Conservation (phyloP, 1,284 basidiomycete species). For the Termitomyces sp. region DNA sequence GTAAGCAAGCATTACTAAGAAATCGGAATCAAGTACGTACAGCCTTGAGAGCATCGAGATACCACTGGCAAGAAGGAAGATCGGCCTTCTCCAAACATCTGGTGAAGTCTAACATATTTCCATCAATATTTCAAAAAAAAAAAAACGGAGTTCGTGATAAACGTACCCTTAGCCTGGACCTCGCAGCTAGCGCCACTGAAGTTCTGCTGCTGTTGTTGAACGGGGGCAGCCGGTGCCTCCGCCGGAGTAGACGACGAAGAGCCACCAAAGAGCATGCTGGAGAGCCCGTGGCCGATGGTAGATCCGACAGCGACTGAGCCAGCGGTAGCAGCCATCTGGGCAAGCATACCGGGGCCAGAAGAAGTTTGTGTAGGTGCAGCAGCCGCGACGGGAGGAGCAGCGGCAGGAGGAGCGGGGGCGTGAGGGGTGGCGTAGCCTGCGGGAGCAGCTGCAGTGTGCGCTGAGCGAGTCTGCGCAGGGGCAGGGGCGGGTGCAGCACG, state of each 20-base stretch:
- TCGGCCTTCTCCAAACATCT: slow-evolving; percentile 76
- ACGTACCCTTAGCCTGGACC: slow-evolving; percentile 65
- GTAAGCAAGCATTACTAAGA: not conserved
- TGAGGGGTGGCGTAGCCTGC: slow-evolving; percentile 41
- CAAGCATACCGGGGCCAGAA: slow-evolving; percentile 56
- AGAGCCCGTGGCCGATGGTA: slow-evolving; percentile 79
- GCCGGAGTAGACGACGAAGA: slow-evolving; percentile 33
- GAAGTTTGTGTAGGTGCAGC: slow-evolving; percentile 26
- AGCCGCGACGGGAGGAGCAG: slow-evolving; percentile 32
- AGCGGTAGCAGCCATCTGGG: slow-evolving; percentile 85
- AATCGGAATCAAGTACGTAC: slow-evolving; percentile 38
- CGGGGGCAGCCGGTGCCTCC: slow-evolving; percentile 35
- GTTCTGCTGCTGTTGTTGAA: slow-evolving; percentile 41
- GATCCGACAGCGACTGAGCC: slow-evolving; percentile 84
- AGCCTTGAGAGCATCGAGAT: slow-evolving; percentile 79
- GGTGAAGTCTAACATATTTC: slow-evolving; percentile 53
- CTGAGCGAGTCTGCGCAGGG: slow-evolving; percentile 53
- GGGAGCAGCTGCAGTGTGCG: slow-evolving; percentile 54
- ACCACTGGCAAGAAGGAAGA: slow-evolving; percentile 72
- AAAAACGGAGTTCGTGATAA: not conserved
- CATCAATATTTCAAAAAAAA: slow-evolving; percentile 5
- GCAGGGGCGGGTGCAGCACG: slow-evolving; percentile 37
- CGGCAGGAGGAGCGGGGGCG: slow-evolving; percentile 37
- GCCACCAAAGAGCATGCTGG: slow-evolving; percentile 80
- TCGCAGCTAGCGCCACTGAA: slow-evolving; percentile 53